These are phyloP conservation scores for Tuber indicum DNA, from an alignment of 495 filamentous ascomycete species.

Conservation along the genomic window DNA sequence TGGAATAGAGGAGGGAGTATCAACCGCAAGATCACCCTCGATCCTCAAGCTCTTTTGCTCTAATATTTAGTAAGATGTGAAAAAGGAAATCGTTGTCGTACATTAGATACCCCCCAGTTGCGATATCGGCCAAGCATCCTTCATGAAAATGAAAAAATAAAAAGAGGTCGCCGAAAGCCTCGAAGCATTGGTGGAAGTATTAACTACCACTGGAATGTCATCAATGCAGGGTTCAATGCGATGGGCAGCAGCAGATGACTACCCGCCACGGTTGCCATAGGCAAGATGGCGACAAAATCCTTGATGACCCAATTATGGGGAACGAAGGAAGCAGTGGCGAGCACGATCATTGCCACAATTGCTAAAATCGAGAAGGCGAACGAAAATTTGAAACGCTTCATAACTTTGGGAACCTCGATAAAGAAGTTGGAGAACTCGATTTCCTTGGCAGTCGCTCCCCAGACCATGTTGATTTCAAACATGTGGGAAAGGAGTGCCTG, in stretches of 20 bases:
- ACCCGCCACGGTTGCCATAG: conserved; percentile 64
- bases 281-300: conserved; percentile 74
- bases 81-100: neutral
- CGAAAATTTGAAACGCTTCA: conserved; percentile 70
- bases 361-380: conserved; percentile 59
- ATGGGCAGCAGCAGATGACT: conserved; percentile 67
- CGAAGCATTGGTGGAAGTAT: neutral
- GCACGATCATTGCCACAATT: conserved; percentile 59
- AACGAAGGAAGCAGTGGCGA: conserved; percentile 59
- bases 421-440: conserved; percentile 53
- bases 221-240: conserved; percentile 68
- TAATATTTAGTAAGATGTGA: neutral
- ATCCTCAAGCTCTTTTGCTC: neutral
- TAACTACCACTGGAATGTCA: conserved; percentile 69
- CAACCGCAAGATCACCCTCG: neutral
- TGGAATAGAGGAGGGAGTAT: neutral
- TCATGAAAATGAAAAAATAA: neutral
- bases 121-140: neutral
- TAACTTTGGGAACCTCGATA: conserved; percentile 68
- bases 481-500: conserved; percentile 64
- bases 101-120: neutral
- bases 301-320: conserved; percentile 63
- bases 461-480: conserved; percentile 67
- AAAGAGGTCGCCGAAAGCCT: neutral
- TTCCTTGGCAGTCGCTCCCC: conserved; percentile 66